Evolutionary conservation across 2,329 filamentous ascomycete species (phyloP).

Genomic region (Cladosporium phlei): DNA sequence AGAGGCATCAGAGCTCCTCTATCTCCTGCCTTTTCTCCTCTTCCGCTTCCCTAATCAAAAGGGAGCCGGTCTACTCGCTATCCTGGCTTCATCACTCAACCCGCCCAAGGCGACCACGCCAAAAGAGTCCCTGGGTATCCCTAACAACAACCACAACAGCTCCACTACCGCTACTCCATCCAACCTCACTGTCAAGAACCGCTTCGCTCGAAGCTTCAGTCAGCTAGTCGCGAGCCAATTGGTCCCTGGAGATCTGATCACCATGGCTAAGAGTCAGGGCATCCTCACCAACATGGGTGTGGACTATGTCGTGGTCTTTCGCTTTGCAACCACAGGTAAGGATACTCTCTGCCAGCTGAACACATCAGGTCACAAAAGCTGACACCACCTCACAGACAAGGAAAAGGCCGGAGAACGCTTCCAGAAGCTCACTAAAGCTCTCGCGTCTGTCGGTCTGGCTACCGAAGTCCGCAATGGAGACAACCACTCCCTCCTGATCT

Average conservation of each 20-base stretch:
- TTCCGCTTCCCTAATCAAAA: constrained; percentile 7
- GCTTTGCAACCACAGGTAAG: constrained; percentile 64
- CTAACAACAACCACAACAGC: neutral
- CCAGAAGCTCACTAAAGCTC: constrained; percentile 67
- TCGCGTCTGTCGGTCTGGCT: constrained; percentile 74
- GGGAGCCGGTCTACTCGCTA: constrained; percentile 11
- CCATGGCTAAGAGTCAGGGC: constrained; percentile 32
- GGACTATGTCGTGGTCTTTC: constrained; percentile 83
- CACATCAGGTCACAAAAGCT: neutral
- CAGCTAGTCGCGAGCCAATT: constrained; percentile 29
- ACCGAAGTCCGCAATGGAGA: constrained; percentile 82
- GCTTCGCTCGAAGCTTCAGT: constrained; percentile 21
- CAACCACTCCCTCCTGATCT: constrained; percentile 71
- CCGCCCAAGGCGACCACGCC: constrained; percentile 1
- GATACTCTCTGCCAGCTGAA: constrained; percentile 4
- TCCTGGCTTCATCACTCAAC: constrained; percentile 4
- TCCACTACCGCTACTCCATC: neutral
- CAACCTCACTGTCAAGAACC: constrained; percentile 11
- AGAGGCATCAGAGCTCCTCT: constrained; percentile 3
- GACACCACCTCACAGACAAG: constrained; percentile 49
- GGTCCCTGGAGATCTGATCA: constrained; percentile 21
- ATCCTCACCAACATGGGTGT: constrained; percentile 60
- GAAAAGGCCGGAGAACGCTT: constrained; percentile 69
- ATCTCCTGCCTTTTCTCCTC: constrained; percentile 3
- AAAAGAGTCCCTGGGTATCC: constrained; percentile 1